phyloP scores from a whole-genome alignment of 2,329 filamentous ascomycete species.

The Claviceps sp. region DNA sequence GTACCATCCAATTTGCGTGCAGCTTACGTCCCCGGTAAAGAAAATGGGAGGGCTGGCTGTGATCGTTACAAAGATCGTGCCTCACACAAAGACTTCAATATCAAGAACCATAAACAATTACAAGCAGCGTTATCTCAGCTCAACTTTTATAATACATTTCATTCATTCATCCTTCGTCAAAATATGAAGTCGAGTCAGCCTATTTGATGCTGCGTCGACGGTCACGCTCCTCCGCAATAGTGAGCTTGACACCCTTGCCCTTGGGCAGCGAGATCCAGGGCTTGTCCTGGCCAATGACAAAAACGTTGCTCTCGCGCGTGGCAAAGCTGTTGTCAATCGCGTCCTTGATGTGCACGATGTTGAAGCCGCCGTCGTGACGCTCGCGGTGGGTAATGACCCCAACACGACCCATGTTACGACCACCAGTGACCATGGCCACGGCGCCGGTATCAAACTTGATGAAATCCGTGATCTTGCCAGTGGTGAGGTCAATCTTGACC shows the following conservation, averaged over 20 bases:
- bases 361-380: slow-evolving; percentile 99
- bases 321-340: slow-evolving; percentile 99
- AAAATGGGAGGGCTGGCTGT: too few species aligned
- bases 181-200: background rate
- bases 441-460: slow-evolving; percentile 98
- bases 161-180: background rate
- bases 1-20: too few species aligned
- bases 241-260: slow-evolving; percentile 99
- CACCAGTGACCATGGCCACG: slow-evolving; percentile 97
- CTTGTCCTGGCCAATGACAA: slow-evolving; percentile 97
- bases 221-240: slow-evolving; percentile 98
- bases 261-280: slow-evolving; percentile 99
- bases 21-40: too few species aligned
- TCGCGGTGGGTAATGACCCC: slow-evolving; percentile 99
- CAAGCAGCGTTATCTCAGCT: too few species aligned
- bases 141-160: slow-evolving; percentile 8
- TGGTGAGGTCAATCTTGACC: slow-evolving; percentile 94
- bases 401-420: slow-evolving; percentile 99
- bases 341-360: slow-evolving; percentile 99
- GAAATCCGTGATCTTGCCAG: slow-evolving; percentile 96
- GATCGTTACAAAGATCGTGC: too few species aligned
- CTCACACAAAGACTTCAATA: too few species aligned
- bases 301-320: slow-evolving; percentile 98
- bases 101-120: too few species aligned
- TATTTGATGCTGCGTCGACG: slow-evolving; percentile 52